Evolutionary conservation across 1,284 basidiomycete species (phyloP).

Genomic region (Ceratobasidium sp.): DNA sequence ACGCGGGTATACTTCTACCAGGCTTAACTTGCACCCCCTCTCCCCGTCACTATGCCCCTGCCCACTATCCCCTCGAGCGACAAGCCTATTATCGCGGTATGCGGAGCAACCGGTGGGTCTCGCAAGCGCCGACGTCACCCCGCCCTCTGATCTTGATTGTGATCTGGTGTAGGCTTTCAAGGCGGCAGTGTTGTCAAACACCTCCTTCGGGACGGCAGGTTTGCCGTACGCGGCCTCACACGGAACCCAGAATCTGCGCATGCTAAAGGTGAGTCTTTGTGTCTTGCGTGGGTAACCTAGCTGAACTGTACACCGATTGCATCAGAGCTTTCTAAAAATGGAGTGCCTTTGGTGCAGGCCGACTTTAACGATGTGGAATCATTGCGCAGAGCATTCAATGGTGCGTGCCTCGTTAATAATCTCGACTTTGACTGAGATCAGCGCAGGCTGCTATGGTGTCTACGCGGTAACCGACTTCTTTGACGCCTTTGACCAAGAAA

Average conservation of each 20-base stretch:
- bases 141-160: background rate
- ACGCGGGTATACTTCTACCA: background rate
- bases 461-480: slow-evolving; percentile 58
- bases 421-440: background rate
- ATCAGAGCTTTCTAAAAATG: slow-evolving; percentile 27
- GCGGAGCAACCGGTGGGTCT: slow-evolving; percentile 45
- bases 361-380: slow-evolving; percentile 44
- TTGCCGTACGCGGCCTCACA: slow-evolving; percentile 45
- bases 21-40: background rate
- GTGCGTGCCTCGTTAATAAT: slow-evolving; percentile 46
- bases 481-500: slow-evolving; percentile 52
- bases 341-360: slow-evolving; percentile 36
- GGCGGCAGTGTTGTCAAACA: slow-evolving; percentile 42
- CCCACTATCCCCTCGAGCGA: background rate
- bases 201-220: slow-evolving; percentile 41
- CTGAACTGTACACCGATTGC: background rate
- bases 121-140: background rate
- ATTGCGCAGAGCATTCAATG: slow-evolving; percentile 51
- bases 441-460: slow-evolving; percentile 55
- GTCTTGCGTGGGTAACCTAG: background rate
- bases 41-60: slow-evolving; percentile 14
- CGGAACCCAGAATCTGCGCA: slow-evolving; percentile 42
- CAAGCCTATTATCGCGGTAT: slow-evolving; percentile 45
- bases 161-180: slow-evolving; percentile 38
- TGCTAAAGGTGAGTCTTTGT: slow-evolving; percentile 38